phyloP scores from a whole-genome alignment of 2,329 filamentous ascomycete species.

The Geoglossum cookeanum region DNA sequence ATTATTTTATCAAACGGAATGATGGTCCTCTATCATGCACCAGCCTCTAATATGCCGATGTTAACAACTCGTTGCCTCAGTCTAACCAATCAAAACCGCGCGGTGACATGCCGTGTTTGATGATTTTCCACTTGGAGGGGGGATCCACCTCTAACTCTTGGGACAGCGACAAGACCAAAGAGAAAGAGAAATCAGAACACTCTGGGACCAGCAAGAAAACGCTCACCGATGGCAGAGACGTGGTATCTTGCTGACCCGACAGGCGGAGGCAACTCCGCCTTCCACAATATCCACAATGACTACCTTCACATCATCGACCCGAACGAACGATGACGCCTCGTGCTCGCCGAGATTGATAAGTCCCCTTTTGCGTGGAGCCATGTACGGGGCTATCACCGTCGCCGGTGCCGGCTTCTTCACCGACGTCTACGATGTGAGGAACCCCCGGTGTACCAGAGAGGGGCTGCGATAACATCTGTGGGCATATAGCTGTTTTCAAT shows the following conservation, averaged over 20 bases:
- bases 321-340: conserved; percentile 60
- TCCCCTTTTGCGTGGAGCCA: conserved; percentile 73
- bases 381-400: conserved; percentile 53
- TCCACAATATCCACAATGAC: background rate
- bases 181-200: no score
- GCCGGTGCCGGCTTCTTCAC: conserved; percentile 81
- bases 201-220: no score
- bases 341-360: conserved; percentile 66
- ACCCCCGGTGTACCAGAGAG: background rate
- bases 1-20: no score
- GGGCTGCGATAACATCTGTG: background rate
- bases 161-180: no score
- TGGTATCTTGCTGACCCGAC: background rate
- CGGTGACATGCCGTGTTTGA: no score
- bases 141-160: no score
- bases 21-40: no score
- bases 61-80: no score
- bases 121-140: no score
- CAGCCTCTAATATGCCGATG: no score
- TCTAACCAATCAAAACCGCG: no score
- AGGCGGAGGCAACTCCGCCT: background rate
- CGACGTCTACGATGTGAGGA: conserved; percentile 46
- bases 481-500: background rate
- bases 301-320: conserved; percentile 29
- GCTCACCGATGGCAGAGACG: no score